Conservation (phyloP, 768 basidiomycete species). For the Coprinellus micaceus region DNA sequence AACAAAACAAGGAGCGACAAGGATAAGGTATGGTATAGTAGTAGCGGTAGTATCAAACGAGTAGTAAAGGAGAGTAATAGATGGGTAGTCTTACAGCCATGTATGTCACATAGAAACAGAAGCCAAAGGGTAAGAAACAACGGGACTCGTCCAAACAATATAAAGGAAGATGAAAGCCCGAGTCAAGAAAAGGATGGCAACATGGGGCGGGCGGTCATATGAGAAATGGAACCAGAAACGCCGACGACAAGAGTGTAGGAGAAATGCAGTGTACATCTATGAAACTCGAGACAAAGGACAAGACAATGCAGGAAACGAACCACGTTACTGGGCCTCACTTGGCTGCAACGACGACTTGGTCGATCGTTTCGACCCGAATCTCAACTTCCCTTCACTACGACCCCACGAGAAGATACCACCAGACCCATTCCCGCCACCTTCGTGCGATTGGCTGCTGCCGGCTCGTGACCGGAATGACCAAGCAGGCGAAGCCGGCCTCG, state of each 20-base stretch:
- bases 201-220: constrained; percentile 9
- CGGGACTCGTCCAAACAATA: background rate
- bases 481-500: constrained; percentile 71
- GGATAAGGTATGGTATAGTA: constrained; percentile 17
- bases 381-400: constrained; percentile 57
- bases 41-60: constrained; percentile 12
- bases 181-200: constrained; percentile 4
- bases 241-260: constrained; percentile 13
- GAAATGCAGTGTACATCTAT: constrained; percentile 1
- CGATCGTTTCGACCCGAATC: constrained; percentile 71
- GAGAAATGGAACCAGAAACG: constrained; percentile 7
- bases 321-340: constrained; percentile 8
- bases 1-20: constrained; percentile 19
- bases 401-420: constrained; percentile 67
- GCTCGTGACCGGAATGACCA: constrained; percentile 84
- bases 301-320: background rate
- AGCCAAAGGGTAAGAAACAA: background rate
- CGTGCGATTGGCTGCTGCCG: constrained; percentile 70
- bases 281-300: background rate
- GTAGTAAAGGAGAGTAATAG: constrained; percentile 5
- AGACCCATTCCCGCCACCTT: constrained; percentile 36
- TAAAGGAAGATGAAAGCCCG: background rate
- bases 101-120: background rate
- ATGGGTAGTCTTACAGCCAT: constrained; percentile 5
- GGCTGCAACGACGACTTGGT: constrained; percentile 39